A percentile compares a stretch with the other conserved stretches of the same genome.
phyloP scores from a whole-genome alignment of 352 stramenopile species.

The Phytophthora brassicae region DNA sequence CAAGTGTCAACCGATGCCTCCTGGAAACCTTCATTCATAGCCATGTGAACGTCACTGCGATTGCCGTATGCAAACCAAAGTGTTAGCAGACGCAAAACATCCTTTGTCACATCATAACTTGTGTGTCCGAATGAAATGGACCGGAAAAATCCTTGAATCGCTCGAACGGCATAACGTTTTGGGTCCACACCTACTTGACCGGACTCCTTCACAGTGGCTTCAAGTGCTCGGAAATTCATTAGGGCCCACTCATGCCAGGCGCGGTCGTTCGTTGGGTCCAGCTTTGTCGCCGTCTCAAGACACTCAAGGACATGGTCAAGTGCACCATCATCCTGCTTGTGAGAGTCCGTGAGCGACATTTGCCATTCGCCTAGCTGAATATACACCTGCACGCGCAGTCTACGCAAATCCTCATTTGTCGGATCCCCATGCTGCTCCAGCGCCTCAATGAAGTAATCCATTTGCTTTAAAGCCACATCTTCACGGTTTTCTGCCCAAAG shows the following conservation, averaged over 20 bases:
- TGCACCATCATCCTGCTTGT: constrained; percentile 64
- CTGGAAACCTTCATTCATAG: constrained; percentile 87
- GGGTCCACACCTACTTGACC: constrained; percentile 43
- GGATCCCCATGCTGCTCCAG: constrained; percentile 68
- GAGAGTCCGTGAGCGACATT: constrained; percentile 72
- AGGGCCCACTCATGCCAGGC: constrained; percentile 99
- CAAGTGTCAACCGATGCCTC: constrained; percentile 97
- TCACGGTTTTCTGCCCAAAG: constrained; percentile 83
- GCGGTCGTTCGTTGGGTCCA: constrained; percentile 93
- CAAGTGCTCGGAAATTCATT: constrained; percentile 94
- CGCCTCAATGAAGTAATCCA: constrained; percentile 85
- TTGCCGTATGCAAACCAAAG: constrained; percentile 98
- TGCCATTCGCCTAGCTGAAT: constrained; percentile 88
- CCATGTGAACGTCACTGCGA: constrained; percentile 83
- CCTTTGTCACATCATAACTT: constrained; percentile 93
- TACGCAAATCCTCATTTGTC: constrained; percentile 66
- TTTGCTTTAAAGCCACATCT: constrained; percentile 80
- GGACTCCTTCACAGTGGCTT: constrained; percentile 59
- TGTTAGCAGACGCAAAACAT: constrained; percentile 98
- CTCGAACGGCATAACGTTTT: constrained; percentile 88
- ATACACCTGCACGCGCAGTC: constrained; percentile 83
- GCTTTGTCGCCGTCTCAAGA: constrained; percentile 76
- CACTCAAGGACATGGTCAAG: constrained; percentile 83
- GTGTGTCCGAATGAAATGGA: constrained; percentile 96
- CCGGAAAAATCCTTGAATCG: constrained; percentile 97